These are phyloP conservation scores for Cladosporium sp. DNA, from an alignment of 2,329 filamentous ascomycete species.

Conservation along the genomic window DNA sequence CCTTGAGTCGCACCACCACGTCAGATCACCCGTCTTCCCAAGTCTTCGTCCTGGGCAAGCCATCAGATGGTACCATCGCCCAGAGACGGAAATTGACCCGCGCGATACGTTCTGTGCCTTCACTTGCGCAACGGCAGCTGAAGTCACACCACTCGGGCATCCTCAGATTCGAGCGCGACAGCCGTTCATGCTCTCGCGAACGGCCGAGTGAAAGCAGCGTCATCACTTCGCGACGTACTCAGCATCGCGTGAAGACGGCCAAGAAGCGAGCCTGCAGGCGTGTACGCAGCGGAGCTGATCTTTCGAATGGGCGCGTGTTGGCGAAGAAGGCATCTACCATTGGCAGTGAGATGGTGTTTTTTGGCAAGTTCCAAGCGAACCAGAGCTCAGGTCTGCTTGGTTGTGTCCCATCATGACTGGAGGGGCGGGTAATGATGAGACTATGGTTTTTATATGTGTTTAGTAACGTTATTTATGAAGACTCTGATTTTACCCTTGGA, in stretches of 20 bases:
- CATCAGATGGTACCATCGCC: background rate
- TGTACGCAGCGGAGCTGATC: background rate
- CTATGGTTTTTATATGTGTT: background rate
- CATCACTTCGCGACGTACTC: background rate
- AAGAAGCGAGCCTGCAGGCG: background rate
- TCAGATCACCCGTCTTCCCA: background rate
- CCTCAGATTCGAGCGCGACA: background rate
- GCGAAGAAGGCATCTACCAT: background rate
- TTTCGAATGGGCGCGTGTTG: background rate
- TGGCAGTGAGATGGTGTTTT: slow-evolving; percentile 2
- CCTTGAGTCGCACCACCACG: background rate
- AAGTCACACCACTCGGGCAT: background rate
- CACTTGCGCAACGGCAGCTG: background rate
- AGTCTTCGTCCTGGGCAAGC: background rate
- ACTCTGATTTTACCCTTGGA: too few relatives aligned
- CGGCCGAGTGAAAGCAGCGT: background rate
- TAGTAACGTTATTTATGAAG: background rate
- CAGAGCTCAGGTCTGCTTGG: background rate
- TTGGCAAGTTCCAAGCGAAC: slow-evolving; percentile 1
- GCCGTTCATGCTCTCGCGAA: background rate
- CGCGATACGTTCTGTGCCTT: background rate
- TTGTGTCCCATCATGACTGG: slow-evolving; percentile 1
- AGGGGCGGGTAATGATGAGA: background rate
- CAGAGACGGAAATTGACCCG: background rate
- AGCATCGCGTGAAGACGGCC: background rate